phyloP scores from a whole-genome alignment of 1,284 basidiomycete species.

The Boletus holoroseus region DNA sequence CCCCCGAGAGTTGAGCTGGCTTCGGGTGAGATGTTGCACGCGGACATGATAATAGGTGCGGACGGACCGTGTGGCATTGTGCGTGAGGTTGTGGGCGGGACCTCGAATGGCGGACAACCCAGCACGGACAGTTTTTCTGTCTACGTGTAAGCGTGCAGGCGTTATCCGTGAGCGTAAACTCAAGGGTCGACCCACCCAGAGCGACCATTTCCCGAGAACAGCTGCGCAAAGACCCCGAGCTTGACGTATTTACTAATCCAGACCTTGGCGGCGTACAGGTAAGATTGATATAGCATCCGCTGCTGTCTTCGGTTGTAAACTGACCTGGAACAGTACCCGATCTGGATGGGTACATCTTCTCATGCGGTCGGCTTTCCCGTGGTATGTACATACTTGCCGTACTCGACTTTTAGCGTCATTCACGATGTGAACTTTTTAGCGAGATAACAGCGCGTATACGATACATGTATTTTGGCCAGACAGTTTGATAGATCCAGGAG shows the following conservation, averaged over 20 bases:
- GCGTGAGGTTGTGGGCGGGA: slow-evolving; percentile 11
- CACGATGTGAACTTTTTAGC: slow-evolving; percentile 7
- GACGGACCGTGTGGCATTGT: slow-evolving; percentile 32
- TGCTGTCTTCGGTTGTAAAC: neutral
- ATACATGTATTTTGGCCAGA: slow-evolving; percentile 20
- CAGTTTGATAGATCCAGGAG: neutral
- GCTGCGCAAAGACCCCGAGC: slow-evolving; percentile 34
- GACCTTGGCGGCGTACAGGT: slow-evolving; percentile 27
- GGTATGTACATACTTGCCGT: slow-evolving; percentile 10
- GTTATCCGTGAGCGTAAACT: neutral
- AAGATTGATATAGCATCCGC: neutral
- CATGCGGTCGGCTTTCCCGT: slow-evolving; percentile 27
- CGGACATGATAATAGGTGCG: slow-evolving; percentile 37
- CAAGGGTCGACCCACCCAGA: slow-evolving; percentile 18
- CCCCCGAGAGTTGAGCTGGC: slow-evolving; percentile 29
- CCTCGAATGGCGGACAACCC: slow-evolving; percentile 23
- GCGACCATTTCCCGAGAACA: slow-evolving; percentile 34
- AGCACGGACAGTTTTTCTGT: slow-evolving; percentile 27
- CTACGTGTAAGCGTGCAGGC: slow-evolving; percentile 13
- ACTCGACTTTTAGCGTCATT: neutral
- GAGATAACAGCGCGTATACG: slow-evolving; percentile 13
- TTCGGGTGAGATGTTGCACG: slow-evolving; percentile 28
- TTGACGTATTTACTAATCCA: slow-evolving; percentile 17
- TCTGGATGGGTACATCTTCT: slow-evolving; percentile 35
- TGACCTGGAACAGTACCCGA: slow-evolving; percentile 29